A percentile compares a stretch with the other conserved stretches of the same genome.
Conservation (phyloP, 768 basidiomycete genomes). For the Mycena sanguinolenta region DNA sequence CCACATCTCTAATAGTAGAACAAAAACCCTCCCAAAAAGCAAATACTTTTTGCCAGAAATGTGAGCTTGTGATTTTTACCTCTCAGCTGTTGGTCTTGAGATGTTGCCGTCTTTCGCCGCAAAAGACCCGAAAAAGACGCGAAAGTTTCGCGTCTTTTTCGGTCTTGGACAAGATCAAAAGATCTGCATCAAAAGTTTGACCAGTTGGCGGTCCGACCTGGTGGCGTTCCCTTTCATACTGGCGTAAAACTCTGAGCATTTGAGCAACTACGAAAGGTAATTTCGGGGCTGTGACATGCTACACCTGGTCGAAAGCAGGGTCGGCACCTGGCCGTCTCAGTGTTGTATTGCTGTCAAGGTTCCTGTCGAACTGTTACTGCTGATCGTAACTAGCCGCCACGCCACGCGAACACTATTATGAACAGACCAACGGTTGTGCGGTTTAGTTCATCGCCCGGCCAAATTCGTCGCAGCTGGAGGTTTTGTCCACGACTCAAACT, state of each 20-base stretch:
- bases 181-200: no score
- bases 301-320: conserved; percentile 2
- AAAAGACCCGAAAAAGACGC: no score
- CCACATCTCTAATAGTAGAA: no score
- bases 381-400: background rate
- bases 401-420: background rate
- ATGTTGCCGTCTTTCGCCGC: no score
- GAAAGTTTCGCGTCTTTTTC: no score
- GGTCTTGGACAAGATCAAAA: no score
- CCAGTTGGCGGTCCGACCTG: conserved; percentile 2
- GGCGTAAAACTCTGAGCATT: background rate
- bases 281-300: background rate
- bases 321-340: conserved; percentile 1
- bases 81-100: no score
- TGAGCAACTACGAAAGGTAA: conserved; percentile 3
- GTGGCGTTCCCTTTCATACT: background rate
- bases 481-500: background rate
- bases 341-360: conserved; percentile 1
- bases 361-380: background rate
- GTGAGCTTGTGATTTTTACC: no score
- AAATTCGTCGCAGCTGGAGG: background rate
- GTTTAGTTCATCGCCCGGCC: background rate
- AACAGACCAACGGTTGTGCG: conserved; percentile 1
- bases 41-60: no score
- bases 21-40: no score